A percentile compares a stretch with the other conserved stretches of the same genome.
These are phyloP conservation scores for Saccharomycopsis sp. DNA, from an alignment of 805 yeast species.

Conservation along the genomic window DNA sequence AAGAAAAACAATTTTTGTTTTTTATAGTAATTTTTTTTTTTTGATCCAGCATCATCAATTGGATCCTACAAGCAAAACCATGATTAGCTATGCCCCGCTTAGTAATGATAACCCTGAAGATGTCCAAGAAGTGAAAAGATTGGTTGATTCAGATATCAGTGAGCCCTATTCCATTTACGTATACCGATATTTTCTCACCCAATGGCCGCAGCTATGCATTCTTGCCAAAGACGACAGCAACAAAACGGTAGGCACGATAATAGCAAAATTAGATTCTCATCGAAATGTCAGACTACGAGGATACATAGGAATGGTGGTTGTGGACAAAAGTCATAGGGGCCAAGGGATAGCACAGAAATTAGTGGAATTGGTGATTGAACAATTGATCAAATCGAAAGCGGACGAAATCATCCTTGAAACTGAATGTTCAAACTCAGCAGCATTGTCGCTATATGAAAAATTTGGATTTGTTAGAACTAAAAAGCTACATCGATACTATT, in stretches of 20 bases:
- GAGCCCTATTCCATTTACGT: constrained; percentile 95
- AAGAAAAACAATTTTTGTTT: neutral
- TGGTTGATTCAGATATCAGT: constrained; percentile 69
- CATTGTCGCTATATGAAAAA: constrained; percentile 61
- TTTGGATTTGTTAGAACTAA: constrained; percentile 71
- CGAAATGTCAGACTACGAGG: constrained; percentile 72
- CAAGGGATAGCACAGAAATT: constrained; percentile 74
- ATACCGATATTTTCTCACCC: constrained; percentile 79
- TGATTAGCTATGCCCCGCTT: constrained; percentile 24
- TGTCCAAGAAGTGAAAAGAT: constrained; percentile 41
- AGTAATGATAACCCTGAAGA: constrained; percentile 31
- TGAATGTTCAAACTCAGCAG: constrained; percentile 72
- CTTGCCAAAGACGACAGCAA: constrained; percentile 40
- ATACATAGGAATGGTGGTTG: constrained; percentile 94
- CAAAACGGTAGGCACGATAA: constrained; percentile 70
- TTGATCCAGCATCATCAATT: neutral
- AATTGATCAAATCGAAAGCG: constrained; percentile 57
- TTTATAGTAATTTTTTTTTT: neutral
- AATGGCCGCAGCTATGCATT: constrained; percentile 83
- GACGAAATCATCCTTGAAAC: constrained; percentile 95
- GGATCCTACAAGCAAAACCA: constrained; percentile 8
- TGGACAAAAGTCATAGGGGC: constrained; percentile 63
- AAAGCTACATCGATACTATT: constrained; percentile 77
- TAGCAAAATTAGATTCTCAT: constrained; percentile 76
- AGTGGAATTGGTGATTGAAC: constrained; percentile 53